Evolutionary conservation across 352 stramenopile genomes (phyloP), one percentile per base, ranked within the genome.

Genomic region (Globisporangium mamillatum): DNA sequence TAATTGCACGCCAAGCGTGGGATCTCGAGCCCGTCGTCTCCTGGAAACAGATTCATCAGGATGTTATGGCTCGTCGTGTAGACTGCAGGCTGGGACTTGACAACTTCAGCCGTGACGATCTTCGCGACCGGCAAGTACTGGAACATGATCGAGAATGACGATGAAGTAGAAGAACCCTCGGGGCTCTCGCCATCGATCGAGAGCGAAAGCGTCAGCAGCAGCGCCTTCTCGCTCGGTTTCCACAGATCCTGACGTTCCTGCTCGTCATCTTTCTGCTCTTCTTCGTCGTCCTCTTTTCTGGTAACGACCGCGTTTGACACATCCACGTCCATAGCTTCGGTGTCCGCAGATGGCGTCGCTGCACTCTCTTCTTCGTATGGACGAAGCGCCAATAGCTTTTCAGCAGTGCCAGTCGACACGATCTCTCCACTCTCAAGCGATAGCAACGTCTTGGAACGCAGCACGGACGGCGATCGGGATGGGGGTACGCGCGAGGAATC

Each of bases 31-130:
- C 84, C 86, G 60, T 86, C 75, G 62, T 94, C 86, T 3, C 76
- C 75, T 58, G 82, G 84, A 38, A 92, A 92, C 1, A 94, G 60
- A 57, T 84, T 86, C 64, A 75, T 88, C 60, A 91, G 46, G 6
- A 91, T 50, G 32, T 61, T 76, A 4, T 67, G 68, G 38, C 70
- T 63, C 48, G 36, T 29, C 25, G 34, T 32, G n/a, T 63, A 10
- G 22, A 56, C 53, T 12, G n/a, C 27, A 18, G 32, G 36, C 25
- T 69, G 41, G 12, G 54, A 53, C 44, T 65, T 82, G 10, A 85
- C 59, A 0, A 93, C 60, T 55, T 90, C 82, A 0, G 73, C 84
- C 0, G 84, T 89, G 3, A 90, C 82, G 5, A 92, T 59, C 56
- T 83, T 81, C 3, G 80, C 75, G 2, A 74, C 57, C 0, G 79